These are phyloP conservation scores for Boletellus deceptivus DNA, from an alignment of 1,284 basidiomycete species.

Conservation along the genomic window DNA sequence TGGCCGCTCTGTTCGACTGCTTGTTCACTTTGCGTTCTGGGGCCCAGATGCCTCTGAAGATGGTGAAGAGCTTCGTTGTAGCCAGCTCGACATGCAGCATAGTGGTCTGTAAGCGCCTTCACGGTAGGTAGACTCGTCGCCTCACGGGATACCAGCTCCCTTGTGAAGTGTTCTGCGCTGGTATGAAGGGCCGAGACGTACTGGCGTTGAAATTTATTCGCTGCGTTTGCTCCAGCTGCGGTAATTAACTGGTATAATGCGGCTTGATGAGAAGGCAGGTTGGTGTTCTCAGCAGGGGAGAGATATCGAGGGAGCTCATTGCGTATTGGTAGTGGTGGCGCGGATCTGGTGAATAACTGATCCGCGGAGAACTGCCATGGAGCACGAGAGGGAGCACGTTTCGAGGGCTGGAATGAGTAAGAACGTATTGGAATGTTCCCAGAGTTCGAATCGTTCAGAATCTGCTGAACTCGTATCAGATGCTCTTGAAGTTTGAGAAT, in stretches of 20 bases:
- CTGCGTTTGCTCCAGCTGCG: background rate
- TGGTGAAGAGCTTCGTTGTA: conserved; percentile 3
- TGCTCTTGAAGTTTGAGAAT: conserved; percentile 15
- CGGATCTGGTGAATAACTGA: conserved; percentile 4
- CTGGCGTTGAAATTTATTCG: background rate
- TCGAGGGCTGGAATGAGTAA: conserved; percentile 14
- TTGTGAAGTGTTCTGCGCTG: conserved; percentile 3
- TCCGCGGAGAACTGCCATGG: background rate
- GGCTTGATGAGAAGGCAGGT: background rate
- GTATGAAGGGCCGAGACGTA: no score
- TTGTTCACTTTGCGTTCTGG: conserved; percentile 14
- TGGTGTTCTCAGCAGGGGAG: background rate
- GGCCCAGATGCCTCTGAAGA: conserved; percentile 13
- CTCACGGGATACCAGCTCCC: background rate
- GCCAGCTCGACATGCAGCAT: background rate
- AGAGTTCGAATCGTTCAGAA: background rate
- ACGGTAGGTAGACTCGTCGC: background rate
- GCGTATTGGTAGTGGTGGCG: background rate
- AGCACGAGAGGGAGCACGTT: background rate
- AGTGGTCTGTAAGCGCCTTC: conserved; percentile 14
- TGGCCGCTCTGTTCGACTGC: conserved; percentile 18
- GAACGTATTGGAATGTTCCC: background rate
- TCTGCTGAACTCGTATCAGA: conserved; percentile 10
- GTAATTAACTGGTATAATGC: conserved; percentile 6
- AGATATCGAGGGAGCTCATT: background rate